Evolutionary conservation across 768 basidiomycete genomes (phyloP), one percentile per base, ranked within the genome.

Genomic region (Floccularia luteovirens): DNA sequence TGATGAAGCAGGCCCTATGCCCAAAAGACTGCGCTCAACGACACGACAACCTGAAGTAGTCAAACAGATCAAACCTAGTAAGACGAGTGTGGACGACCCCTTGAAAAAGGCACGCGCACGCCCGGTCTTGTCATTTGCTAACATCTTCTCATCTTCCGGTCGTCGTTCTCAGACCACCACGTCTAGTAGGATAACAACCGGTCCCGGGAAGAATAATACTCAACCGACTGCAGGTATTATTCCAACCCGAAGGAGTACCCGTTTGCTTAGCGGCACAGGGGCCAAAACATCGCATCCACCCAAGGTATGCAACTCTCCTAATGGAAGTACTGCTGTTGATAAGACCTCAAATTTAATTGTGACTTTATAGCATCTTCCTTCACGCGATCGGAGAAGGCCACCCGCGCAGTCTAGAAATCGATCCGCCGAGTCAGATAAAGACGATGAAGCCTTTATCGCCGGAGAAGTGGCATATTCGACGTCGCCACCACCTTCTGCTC

Each of bases 51-150:
- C 68, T 46, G 71, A 74, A 57, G 59, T 53, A 50, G 59, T 64
- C 46, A 79, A 76, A 59, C 56, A 69, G 38, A 81, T 80, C 32
- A 34, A 34, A 17, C 60, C 72, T 48, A 70, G 67, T 55, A 86
- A 82, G 70, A 59, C 72, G 52, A 65, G 64, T 56, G 60, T 70
- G 53, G 81, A 82, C 64, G 80, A 83, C 62, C 75, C 78, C 60
- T 67, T 73, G 72, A 86, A 85, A 83, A 88, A 89, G 85, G 86
- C 80, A 85, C 78, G 83, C 80, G 78, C 77, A 73, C 82, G 80
- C 79, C 80, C 79, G 81, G 82, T 79, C 74, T 74, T 84, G 75
- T 79, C 75, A 69, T 77, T 82, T 81, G 72, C 78, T 83, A 84
- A 84, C 69, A 71, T 82, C 72, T 82, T 84, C 83, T 86, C 82